These are phyloP conservation scores for Chrysochromulina tobinii DNA, from an alignment of 78 protist genomes.

Conservation along the genomic window DNA sequence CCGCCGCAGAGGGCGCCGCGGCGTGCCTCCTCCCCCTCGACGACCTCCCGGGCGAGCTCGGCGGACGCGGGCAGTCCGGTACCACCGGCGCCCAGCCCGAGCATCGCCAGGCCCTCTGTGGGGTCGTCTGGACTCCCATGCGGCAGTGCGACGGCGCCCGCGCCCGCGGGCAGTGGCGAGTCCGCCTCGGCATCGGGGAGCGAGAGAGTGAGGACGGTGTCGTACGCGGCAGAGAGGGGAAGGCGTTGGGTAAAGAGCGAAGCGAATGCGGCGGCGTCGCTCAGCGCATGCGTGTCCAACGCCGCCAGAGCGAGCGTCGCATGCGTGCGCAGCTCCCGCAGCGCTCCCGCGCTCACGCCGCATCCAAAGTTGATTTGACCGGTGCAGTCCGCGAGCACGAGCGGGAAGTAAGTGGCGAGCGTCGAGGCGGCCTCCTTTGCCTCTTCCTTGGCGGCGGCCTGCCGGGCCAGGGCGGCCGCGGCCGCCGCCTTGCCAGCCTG, in stretches of 20 bases:
- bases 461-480: no score
- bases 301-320: not conserved
- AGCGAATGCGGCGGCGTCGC: not conserved
- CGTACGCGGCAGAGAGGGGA: not conserved
- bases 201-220: not conserved
- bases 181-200: not conserved
- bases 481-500: not conserved
- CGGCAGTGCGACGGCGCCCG: no score
- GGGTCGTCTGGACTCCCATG: no score
- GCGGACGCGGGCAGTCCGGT: no score
- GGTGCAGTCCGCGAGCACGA: not conserved
- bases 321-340: not conserved
- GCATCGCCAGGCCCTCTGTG: no score
- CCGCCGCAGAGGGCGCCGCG: not conserved
- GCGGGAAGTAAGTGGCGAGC: not conserved
- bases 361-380: not conserved
- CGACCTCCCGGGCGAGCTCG: no score
- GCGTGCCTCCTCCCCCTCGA: no score
- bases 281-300: not conserved
- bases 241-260: not conserved
- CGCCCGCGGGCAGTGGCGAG: no score
- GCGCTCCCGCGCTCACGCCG: not conserved
- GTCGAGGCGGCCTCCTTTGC: not conserved
- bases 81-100: no score
- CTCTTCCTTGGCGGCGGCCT: no score